Percentiles rank a stretch among this genome's conserved stretches.
Conservation (phyloP, 2,329 filamentous ascomycete species). For the Teratosphaeria gauchensis region DNA sequence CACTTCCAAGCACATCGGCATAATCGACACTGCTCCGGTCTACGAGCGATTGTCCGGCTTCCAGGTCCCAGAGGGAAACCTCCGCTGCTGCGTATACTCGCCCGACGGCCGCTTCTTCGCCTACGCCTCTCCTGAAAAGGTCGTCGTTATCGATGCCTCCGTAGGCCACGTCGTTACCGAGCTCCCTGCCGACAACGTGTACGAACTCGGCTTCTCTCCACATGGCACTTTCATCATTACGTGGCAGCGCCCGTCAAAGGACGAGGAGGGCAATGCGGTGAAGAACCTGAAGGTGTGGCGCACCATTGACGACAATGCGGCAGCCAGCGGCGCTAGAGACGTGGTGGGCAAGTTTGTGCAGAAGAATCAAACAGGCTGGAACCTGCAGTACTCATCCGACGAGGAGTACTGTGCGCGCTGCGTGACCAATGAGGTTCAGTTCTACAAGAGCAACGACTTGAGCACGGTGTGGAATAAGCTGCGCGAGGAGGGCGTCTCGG, state of each 20-base stretch:
- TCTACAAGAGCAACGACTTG: conserved; percentile 83
- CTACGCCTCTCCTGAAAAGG: conserved; percentile 81
- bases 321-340: conserved; percentile 52
- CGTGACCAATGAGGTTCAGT: conserved; percentile 96
- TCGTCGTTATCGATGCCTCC: conserved; percentile 75
- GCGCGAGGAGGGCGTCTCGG: conserved; percentile 76
- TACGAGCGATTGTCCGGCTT: conserved; percentile 83
- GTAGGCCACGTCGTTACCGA: conserved; percentile 64
- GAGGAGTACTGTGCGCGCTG: conserved; percentile 86
- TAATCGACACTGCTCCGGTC: conserved; percentile 81
- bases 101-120: conserved; percentile 93
- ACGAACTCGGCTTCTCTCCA: conserved; percentile 90
- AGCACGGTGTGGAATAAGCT: conserved; percentile 90
- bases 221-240: conserved; percentile 88
- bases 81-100: conserved; percentile 91
- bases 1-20: conserved; percentile 90
- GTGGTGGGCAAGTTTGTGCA: conserved; percentile 87
- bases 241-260: conserved; percentile 88
- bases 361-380: conserved; percentile 92
- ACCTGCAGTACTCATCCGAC: conserved; percentile 90
- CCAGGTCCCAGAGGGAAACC: conserved; percentile 74
- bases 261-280: conserved; percentile 81
- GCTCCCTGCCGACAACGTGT: conserved; percentile 73
- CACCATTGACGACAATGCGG: conserved; percentile 59
- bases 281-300: conserved; percentile 98